Evolutionary conservation across 768 basidiomycete species (phyloP).

Genomic region (Tulasnella sp.): DNA sequence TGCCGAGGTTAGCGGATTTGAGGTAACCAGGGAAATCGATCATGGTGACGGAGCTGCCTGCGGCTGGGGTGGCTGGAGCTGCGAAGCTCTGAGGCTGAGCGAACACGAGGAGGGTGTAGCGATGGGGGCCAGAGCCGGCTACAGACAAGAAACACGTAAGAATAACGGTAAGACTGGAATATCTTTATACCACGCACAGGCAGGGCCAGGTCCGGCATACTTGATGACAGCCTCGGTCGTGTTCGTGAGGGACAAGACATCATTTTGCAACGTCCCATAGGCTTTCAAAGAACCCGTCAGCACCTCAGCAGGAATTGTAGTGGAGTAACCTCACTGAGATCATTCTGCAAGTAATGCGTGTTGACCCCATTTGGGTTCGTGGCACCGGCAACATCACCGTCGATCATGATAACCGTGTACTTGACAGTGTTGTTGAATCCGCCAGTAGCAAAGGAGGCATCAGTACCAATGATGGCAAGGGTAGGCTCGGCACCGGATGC

Average conservation of each 20-base stretch:
- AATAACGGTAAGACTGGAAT: background rate
- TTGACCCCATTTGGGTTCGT: slow-evolving; percentile 12
- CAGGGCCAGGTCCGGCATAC: slow-evolving; percentile 13
- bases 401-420: slow-evolving; percentile 18
- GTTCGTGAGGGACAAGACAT: background rate
- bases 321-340: slow-evolving; percentile 1
- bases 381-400: slow-evolving; percentile 13
- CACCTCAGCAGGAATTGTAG: background rate
- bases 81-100: slow-evolving; percentile 18
- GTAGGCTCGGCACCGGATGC: background rate
- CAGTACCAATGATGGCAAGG: slow-evolving; percentile 3
- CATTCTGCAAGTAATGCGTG: slow-evolving; percentile 17
- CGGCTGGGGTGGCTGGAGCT: slow-evolving; percentile 18
- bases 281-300: background rate
- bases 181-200: background rate
- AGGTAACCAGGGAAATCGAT: slow-evolving; percentile 15
- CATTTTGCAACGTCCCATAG: background rate
- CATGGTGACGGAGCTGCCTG: slow-evolving; percentile 12
- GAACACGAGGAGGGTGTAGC: slow-evolving; percentile 22
- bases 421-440: slow-evolving; percentile 15
- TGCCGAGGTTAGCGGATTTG: slow-evolving; percentile 7
- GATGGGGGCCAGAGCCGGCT: slow-evolving; percentile 17
- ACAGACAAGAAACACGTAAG: background rate
- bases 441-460: slow-evolving; percentile 1
- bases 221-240: background rate